Evolutionary conservation across 495 filamentous ascomycete genomes (phyloP).

Genomic region (Massariosphaeria phaeospora): DNA sequence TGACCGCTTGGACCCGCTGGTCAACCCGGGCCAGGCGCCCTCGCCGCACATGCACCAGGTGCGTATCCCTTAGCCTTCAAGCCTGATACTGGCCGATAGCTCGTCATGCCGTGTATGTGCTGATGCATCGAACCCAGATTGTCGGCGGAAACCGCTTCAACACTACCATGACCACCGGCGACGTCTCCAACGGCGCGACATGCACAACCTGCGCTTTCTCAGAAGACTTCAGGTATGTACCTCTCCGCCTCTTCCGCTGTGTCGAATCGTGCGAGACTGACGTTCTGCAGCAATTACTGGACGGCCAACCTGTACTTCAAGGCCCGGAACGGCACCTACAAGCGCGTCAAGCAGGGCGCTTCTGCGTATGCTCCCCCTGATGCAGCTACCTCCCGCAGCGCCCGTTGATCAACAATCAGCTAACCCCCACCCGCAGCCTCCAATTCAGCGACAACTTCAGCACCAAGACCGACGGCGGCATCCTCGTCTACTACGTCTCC

Average conservation of each 20-base stretch:
- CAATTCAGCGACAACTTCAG: slow-evolving; percentile 26
- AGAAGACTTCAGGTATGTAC: slow-evolving; percentile 7
- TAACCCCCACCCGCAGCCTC: not conserved
- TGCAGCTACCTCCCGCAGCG: slow-evolving; percentile 4
- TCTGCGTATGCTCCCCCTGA: too few relatives aligned
- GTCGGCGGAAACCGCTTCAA: slow-evolving; percentile 29
- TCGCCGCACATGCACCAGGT: slow-evolving; percentile 27
- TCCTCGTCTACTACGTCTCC: slow-evolving; percentile 27
- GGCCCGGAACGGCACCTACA: slow-evolving; percentile 25
- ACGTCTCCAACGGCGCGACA: slow-evolving; percentile 10
- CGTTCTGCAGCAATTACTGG: slow-evolving; percentile 25
- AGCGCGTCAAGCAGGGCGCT: slow-evolving; percentile 28
- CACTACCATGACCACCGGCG: slow-evolving; percentile 12
- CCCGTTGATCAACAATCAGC: not conserved
- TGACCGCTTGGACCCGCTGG: slow-evolving; percentile 28
- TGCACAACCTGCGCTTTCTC: slow-evolving; percentile 26
- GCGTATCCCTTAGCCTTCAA: not conserved
- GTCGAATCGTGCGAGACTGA: not conserved
- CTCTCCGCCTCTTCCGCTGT: not conserved
- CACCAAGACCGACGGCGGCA: slow-evolving; percentile 16
- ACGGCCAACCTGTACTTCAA: slow-evolving; percentile 30
- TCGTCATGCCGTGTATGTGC: too few relatives aligned
- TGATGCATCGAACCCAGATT: too few relatives aligned
- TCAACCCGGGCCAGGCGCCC: slow-evolving; percentile 24
- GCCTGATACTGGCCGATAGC: not conserved